A percentile compares a stretch with the other conserved stretches of the same genome.
These are phyloP conservation scores for Trichoderma lentiforme DNA, from an alignment of 2,329 filamentous ascomycete species.

Conservation along the genomic window DNA sequence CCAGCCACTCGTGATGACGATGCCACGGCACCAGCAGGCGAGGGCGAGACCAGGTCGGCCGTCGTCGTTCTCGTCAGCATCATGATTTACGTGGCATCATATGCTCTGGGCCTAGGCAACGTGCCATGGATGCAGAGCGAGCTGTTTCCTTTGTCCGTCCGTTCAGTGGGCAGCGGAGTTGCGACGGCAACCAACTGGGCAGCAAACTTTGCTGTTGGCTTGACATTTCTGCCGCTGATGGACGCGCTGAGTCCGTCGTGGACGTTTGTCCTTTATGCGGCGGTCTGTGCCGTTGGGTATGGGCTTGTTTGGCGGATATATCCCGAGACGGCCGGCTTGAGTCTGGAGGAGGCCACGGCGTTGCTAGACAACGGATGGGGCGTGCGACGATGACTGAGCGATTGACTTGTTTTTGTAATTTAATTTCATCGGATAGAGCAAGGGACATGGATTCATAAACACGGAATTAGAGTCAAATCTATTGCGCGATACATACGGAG, in stretches of 20 bases:
- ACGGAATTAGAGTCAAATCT: not conserved
- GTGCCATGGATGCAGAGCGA: slow-evolving; percentile 97
- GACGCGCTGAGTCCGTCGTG: slow-evolving; percentile 66
- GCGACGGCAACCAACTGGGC: slow-evolving; percentile 83
- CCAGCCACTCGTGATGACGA: slow-evolving; percentile 22
- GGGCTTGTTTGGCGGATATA: slow-evolving; percentile 69
- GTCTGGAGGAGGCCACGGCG: slow-evolving; percentile 73
- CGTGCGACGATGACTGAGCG: slow-evolving; percentile 43
- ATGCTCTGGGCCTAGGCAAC: slow-evolving; percentile 83
- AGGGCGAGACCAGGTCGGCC: slow-evolving; percentile 37
- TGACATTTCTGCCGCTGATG: slow-evolving; percentile 89
- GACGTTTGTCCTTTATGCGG: slow-evolving; percentile 80
- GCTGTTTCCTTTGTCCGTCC: slow-evolving; percentile 75
- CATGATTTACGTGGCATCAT: slow-evolving; percentile 79
- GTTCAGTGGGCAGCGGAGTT: slow-evolving; percentile 67
- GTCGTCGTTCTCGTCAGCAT: slow-evolving; percentile 68
- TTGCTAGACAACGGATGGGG: slow-evolving; percentile 73
- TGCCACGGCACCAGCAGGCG: not conserved
- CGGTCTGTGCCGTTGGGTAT: slow-evolving; percentile 68
- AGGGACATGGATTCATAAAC: not conserved
- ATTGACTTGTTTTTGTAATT: not conserved
- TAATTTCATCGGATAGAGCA: not conserved
- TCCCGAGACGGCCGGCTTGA: slow-evolving; percentile 80
- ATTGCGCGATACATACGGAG: not conserved
- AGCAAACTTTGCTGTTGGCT: slow-evolving; percentile 78